Base-by-base conservation (phyloP, 1,284 basidiomycete species). In the Pseudozyma sp. region DNA sequence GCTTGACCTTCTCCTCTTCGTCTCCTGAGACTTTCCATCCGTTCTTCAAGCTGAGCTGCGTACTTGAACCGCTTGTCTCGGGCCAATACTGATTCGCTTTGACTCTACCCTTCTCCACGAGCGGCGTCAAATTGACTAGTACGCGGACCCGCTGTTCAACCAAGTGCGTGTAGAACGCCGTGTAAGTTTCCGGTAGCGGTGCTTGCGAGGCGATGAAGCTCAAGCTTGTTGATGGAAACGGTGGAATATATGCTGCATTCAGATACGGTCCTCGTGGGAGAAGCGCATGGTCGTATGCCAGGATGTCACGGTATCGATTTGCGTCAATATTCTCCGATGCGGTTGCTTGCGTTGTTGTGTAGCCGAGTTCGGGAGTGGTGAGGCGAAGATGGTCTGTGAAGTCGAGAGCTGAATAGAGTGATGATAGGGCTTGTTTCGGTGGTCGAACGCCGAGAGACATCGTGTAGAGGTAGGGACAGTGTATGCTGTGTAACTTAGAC, bases 151-250 rank as follows among this genome's bases (percentile, higher is more conserved):
- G 38, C 11, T 77, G 65, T 19, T 62, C 38, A 14, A 61, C 53
- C 3, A 84, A 14, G 25, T 79, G 74, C 12, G 62, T 58, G 25
- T 74, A 98, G 81, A 99, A 99, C 83, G 96, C 93, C 5, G 88
- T 86, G 83, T 91, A 96, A 0, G 96, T 98, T n/a, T 92, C 89
- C 8, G 92, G 91, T 31, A 97, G 86, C 0, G 96, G 96, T 0
- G 96, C 96, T 85, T 99, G 96, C 1, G 95, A 96, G 0, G 94
- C 95, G 65, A 99, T 96, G 83, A 95, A 99, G 45, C 72, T 54
- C n/a, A 60, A n/a, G 34, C 47, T 51, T 6, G 65, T 60, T 1
- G 43, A 58, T 2, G 40, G 56, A n/a, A 80, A 60, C 2, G 77
- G 61, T 5, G 80, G 71, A 47, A 83, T 77, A 18, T 61, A 63